Evolutionary conservation across 108 stramenopile species (phyloP).

Genomic region (Cylindrotheca closterium): DNA sequence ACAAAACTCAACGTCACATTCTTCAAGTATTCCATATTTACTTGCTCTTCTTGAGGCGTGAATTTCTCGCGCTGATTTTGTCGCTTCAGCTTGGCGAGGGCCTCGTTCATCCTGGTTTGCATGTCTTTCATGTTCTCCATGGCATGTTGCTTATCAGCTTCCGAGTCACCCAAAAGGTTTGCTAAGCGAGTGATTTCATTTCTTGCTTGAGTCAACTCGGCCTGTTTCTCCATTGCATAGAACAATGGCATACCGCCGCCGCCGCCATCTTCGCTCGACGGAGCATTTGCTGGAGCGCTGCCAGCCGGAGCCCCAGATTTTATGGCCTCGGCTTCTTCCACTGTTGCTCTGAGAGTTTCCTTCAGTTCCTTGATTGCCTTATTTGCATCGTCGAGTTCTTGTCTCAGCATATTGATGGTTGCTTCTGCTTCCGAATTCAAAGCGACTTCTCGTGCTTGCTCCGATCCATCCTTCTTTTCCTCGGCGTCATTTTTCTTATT

Average conservation of each 20-base stretch:
- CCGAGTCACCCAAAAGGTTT: conserved; percentile 69
- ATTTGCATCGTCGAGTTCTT: conserved; percentile 76
- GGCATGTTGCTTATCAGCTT: conserved; percentile 73
- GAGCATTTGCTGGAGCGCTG: not conserved
- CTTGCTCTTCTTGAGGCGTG: conserved; percentile 31
- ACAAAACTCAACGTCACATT: conserved; percentile 85
- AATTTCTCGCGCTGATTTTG: conserved; percentile 54
- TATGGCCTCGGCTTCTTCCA: conserved; percentile 36
- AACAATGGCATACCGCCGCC: conserved; percentile 67
- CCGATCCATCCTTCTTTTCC: conserved; percentile 11
- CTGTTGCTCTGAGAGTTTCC: conserved; percentile 62
- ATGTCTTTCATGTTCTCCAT: conserved; percentile 73
- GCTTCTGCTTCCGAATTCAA: conserved; percentile 55
- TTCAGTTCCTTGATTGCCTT: conserved; percentile 79
- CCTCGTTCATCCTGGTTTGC: conserved; percentile 65
- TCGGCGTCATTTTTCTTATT: conserved; percentile 3
- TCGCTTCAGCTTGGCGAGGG: conserved; percentile 55
- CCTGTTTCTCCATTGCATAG: conserved; percentile 89
- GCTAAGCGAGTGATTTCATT: conserved; percentile 85
- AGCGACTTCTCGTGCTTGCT: not conserved
- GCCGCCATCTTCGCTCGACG: conserved; percentile 6
- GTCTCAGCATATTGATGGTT: conserved; percentile 78
- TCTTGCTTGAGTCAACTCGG: conserved; percentile 78
- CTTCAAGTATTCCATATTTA: conserved; percentile 85
- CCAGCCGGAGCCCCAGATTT: not conserved